Percentiles rank a stretch among this genome's conserved stretches.
These are phyloP conservation scores for Penicillium subrubescens DNA, from an alignment of 495 filamentous ascomycete species.

Conservation along the genomic window DNA sequence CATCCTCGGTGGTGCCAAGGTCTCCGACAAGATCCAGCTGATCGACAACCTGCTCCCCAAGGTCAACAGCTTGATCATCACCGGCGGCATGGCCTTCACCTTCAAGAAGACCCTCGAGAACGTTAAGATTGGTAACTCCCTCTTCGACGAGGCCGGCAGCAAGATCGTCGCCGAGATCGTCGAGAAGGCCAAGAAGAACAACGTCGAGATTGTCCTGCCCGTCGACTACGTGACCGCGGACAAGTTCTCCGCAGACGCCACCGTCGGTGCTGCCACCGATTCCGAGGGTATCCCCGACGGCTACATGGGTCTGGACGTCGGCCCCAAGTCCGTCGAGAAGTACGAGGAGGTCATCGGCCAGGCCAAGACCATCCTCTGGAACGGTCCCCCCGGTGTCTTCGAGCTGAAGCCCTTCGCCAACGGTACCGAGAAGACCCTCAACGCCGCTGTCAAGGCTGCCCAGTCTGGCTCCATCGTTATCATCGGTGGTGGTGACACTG, in stretches of 20 bases:
- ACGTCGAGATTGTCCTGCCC: slow-evolving; percentile 91
- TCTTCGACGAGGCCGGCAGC: slow-evolving; percentile 93
- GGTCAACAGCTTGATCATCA: slow-evolving; percentile 94
- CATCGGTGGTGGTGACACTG: slow-evolving; percentile 97
- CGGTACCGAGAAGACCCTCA: slow-evolving; percentile 86
- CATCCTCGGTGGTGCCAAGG: slow-evolving; percentile 97
- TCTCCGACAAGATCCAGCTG: slow-evolving; percentile 98
- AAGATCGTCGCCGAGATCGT: slow-evolving; percentile 88
- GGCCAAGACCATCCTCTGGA: slow-evolving; percentile 98
- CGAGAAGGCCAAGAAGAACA: slow-evolving; percentile 95
- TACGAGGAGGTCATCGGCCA: slow-evolving; percentile 83
- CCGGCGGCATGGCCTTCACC: slow-evolving; percentile 98
- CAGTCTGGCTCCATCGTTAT: slow-evolving; percentile 89
- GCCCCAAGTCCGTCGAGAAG: slow-evolving; percentile 79
- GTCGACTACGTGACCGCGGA: slow-evolving; percentile 95
- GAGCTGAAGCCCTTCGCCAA: slow-evolving; percentile 93
- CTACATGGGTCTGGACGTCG: slow-evolving; percentile 96
- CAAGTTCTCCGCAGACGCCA: slow-evolving; percentile 88
- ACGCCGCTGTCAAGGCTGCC: slow-evolving; percentile 79
- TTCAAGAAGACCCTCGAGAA: slow-evolving; percentile 98
- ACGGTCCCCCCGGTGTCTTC: slow-evolving; percentile 95
- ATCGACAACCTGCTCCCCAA: slow-evolving; percentile 98
- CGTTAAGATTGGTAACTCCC: slow-evolving; percentile 85
- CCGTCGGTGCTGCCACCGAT: slow-evolving; percentile 81
- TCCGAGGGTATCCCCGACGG: slow-evolving; percentile 88